Conservation (phyloP, 2,329 filamentous ascomycete genomes). For the Aspergillus novofumigatus region DNA sequence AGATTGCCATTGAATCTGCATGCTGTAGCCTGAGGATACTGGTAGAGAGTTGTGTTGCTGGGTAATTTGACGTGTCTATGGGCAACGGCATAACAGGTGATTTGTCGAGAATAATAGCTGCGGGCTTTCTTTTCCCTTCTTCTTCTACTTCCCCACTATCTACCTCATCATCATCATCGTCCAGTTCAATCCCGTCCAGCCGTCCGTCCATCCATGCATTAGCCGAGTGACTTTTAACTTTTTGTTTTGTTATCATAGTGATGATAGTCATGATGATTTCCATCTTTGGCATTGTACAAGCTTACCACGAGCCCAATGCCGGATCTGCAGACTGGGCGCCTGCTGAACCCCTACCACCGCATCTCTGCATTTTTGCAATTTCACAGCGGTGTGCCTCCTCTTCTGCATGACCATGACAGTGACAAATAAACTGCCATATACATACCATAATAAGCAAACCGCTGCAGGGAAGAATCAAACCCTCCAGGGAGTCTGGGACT, state of each 20-base stretch:
- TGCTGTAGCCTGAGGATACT: not conserved
- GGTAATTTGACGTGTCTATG: not conserved
- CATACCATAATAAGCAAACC: not conserved
- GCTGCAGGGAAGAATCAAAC: not conserved
- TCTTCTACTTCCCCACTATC: not conserved
- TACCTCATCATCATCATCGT: not conserved
- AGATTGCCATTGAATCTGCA: not conserved
- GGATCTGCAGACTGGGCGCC: not conserved
- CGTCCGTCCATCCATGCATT: not conserved
- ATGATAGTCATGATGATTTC: not conserved
- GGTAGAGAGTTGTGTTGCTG: not conserved
- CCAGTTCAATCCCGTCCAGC: not conserved
- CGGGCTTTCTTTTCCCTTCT: not conserved
- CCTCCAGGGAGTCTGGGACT: not conserved
- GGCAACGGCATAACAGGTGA: no score
- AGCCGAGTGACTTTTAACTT: not conserved
- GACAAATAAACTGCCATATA: not conserved
- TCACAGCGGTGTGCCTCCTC: not conserved
- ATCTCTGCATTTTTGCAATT: not conserved
- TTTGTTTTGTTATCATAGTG: not conserved
- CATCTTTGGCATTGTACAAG: not conserved
- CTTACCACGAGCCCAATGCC: not conserved
- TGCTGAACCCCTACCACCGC: not conserved
- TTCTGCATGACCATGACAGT: not conserved
- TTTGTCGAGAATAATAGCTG: not conserved